phyloP scores from a whole-genome alignment of 1,284 basidiomycete genomes.

The Irpex sp. region DNA sequence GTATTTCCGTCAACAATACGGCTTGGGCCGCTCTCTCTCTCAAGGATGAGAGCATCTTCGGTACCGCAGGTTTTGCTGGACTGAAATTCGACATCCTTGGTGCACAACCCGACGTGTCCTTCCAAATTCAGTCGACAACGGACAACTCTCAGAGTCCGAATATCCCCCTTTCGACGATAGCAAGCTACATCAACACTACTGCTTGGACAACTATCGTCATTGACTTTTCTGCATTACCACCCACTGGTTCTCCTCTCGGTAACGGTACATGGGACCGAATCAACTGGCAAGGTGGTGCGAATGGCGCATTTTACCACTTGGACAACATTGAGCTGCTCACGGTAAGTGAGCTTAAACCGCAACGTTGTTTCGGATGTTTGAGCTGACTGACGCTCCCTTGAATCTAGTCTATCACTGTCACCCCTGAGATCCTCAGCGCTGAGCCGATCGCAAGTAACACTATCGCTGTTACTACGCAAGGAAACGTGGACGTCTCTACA shows the following conservation, averaged over 20 bases:
- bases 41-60: conserved; percentile 29
- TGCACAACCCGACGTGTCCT: conserved; percentile 35
- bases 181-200: conserved; percentile 30
- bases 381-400: neutral
- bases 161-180: conserved; percentile 39
- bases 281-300: conserved; percentile 41
- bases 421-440: conserved; percentile 44
- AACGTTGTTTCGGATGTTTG: conserved; percentile 19
- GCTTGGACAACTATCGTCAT: conserved; percentile 40
- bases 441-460: conserved; percentile 44
- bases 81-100: conserved; percentile 41
- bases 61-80: conserved; percentile 36
- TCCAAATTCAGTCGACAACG: conserved; percentile 34
- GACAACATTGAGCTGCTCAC: conserved; percentile 43
- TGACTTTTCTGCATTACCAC: conserved; percentile 41
- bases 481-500: conserved; percentile 37
- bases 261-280: conserved; percentile 45
- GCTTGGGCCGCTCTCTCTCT: conserved; percentile 42
- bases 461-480: conserved; percentile 43
- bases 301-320: conserved; percentile 43
- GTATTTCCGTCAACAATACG: conserved; percentile 38
- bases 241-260: conserved; percentile 29
- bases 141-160: conserved; percentile 32
- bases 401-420: conserved; percentile 31
- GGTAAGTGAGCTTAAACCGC: conserved; percentile 21